Conservation (phyloP, 129 eudicot genomes). For the Cynara cardunculus region DNA sequence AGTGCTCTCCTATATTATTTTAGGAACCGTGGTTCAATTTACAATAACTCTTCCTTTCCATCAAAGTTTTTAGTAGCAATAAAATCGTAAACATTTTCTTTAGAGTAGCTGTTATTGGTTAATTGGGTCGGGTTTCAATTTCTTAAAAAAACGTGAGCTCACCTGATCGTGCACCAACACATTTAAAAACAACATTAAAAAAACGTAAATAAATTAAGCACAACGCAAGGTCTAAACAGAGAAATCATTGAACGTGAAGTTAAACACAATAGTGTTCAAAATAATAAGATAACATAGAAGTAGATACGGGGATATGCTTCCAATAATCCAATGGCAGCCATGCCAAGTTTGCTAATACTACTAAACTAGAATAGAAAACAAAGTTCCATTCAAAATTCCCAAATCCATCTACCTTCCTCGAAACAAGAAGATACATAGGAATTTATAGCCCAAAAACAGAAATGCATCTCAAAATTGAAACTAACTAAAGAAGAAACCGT, state of each 20-base stretch:
- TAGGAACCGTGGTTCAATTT: background rate
- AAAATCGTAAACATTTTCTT: background rate
- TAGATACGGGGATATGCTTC: background rate
- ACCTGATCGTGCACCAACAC: background rate
- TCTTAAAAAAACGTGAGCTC: background rate
- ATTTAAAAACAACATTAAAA: background rate
- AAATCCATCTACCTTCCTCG: background rate
- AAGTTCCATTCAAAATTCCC: background rate
- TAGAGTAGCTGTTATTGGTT: background rate
- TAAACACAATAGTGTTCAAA: constrained; percentile 1
- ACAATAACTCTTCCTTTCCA: background rate
- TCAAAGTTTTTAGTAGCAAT: background rate
- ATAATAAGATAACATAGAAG: background rate
- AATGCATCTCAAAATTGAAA: background rate
- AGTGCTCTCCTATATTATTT: background rate
- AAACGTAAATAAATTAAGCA: background rate
- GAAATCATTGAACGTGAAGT: background rate
- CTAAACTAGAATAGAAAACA: background rate
- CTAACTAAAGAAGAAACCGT: background rate
- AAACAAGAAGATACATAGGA: background rate
- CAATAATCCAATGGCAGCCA: background rate
- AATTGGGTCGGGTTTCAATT: background rate
- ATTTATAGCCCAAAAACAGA: background rate
- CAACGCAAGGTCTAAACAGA: background rate
- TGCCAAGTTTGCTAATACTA: background rate